Evolutionary conservation across 2,329 filamentous ascomycete genomes (phyloP), one percentile per base, ranked within the genome.

Genomic region (Alternaria solani): DNA sequence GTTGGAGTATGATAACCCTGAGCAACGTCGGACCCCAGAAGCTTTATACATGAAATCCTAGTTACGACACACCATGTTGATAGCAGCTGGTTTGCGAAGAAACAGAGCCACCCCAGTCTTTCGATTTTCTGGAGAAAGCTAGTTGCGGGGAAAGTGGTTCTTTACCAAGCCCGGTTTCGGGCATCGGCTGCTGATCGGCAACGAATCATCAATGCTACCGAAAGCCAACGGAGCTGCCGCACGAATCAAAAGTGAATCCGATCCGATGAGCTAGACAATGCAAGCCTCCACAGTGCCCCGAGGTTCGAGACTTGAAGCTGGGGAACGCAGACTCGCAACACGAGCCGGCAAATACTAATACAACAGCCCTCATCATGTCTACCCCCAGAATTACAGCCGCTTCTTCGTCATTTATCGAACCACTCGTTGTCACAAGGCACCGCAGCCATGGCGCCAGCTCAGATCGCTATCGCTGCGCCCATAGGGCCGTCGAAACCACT

Each of bases 401-500:
- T 30, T 30, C 8, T 30, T 30, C 44, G 2, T 32, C 4, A 32
- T 18, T 6, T 8, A 28, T 51, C 18, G 8, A 42, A 30, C 6
- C 11, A 26, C 32, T 23, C 14, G 20, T 43, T 36, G 20, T 28
- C 20, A 28, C n/a, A 42, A n/a, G 23, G 14, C 36, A 8, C 41
- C 26, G 20, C 49, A 23, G 39, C 32, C 12, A 71, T 70, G 68
- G 68, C 68, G 38, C 68, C 68, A 12, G 61, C 66, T 51, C 65
- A 68, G 44, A 65, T 69, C 42, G 63, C 64, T 18, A 18, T 68
- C 14, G 56, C 66, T 12, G 28, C 59, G 18, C 12, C 59, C 38
- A n/a, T 49, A 52, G 49, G 57, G 18, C 39, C 53, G 6, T 41
- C 48, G n/a, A 32, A 20, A 34, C 39, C 46, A 52, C 59, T 56